Evolutionary conservation across 495 filamentous ascomycete genomes (phyloP).

Genomic region (Penicillium manginii): DNA sequence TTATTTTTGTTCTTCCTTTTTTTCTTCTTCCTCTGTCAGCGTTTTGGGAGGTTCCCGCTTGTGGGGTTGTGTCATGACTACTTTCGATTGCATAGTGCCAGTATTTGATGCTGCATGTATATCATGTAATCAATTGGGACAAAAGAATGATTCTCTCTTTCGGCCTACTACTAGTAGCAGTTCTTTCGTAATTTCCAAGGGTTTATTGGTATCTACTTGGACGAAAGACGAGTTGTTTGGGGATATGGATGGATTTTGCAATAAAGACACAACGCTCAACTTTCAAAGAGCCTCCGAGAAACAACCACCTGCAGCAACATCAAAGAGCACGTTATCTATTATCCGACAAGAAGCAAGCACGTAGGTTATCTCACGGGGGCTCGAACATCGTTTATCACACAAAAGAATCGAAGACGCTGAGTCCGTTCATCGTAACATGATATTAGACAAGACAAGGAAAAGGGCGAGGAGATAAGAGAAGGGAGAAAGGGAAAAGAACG

Average conservation of each 20-base stretch:
- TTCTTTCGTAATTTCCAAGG: too few species aligned
- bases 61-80: too few species aligned
- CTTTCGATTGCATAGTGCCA: too few species aligned
- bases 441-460: constrained; percentile 34
- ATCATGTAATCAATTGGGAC: too few species aligned
- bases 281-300: neutral
- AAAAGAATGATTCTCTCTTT: too few species aligned
- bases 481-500: constrained; percentile 15
- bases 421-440: constrained; percentile 37
- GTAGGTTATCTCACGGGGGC: constrained; percentile 19
- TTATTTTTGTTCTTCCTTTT: neutral
- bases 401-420: constrained; percentile 25
- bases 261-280: neutral
- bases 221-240: neutral
- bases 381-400: constrained; percentile 27
- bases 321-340: neutral
- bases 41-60: neutral
- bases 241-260: neutral
- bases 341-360: constrained; percentile 9
- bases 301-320: neutral
- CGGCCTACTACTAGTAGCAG: too few species aligned
- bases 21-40: neutral
- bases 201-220: too few species aligned
- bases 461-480: constrained; percentile 17
- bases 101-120: too few species aligned